Base-by-base conservation (phyloP, 2,329 filamentous ascomycete genomes). In the Fusarium aywerte region DNA sequence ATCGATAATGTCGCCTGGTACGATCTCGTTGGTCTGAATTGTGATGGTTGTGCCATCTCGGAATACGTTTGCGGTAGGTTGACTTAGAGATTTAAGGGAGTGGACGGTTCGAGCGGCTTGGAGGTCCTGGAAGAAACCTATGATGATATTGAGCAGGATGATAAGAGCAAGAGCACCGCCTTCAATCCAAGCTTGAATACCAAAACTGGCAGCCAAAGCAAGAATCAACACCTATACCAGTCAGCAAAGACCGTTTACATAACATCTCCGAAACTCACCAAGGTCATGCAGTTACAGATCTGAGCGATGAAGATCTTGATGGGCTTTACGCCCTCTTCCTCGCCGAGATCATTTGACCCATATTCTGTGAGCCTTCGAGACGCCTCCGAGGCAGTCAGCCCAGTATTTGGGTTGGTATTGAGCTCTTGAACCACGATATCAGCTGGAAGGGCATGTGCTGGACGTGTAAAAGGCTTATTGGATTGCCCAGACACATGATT, bases 271-370 rank as follows among this genome's bases (percentile, higher is more conserved):
- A 3, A 10, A 59, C 73, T 66, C 68, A 89, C 89, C 75, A 91
- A 74, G 59, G 87, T 90, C 87, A 91, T 87, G 12, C 89, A 89
- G 75, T 91, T 91, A 51, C 87, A 88, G 56, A 91, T 80, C 74
- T 91, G 89, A 35, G 84, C 82, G 36, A 90, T 78, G 16, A 91
- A 77, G 61, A 91, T 90, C 72, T 89, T 89, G 48, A 84, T 73
- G 18, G 86, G 83, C 45, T 85, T 85, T 23, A 91, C 88, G 5
- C 85, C 85, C 51, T 84, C 80, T 12, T 80, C 84, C 42, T 88
- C 85, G 55, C 88, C 86, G 12, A 92, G 81, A 62, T 90, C 85
- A 68, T 91, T 92, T 10, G 79, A 75, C 3, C 89, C 89, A 78
- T 86, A 86, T 62, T 86, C 78, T 11, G 83, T 79, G 7, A 89